Evolutionary conservation across 768 basidiomycete genomes (phyloP).

Genomic region (Hygrophoropsis aurantiaca): DNA sequence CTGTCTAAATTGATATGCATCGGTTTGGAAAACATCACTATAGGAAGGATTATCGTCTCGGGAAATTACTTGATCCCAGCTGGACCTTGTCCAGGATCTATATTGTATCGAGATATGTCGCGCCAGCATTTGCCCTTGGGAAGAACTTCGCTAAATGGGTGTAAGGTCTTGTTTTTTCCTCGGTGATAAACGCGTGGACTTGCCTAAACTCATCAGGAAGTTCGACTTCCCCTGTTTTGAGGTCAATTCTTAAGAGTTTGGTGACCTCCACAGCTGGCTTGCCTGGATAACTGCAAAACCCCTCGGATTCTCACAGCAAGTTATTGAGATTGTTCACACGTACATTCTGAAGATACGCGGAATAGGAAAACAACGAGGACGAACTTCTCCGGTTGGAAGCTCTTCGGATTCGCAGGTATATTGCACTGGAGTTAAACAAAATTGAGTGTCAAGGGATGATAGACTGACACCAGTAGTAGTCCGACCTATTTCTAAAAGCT

Average conservation of each 20-base stretch:
- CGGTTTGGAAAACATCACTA: no score
- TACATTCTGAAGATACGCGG: constrained; percentile 75
- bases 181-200: constrained; percentile 15
- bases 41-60: no score
- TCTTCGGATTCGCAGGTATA: constrained; percentile 55
- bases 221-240: constrained; percentile 48
- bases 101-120: constrained; percentile 23
- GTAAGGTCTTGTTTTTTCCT: constrained; percentile 6
- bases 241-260: constrained; percentile 47
- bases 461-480: background rate
- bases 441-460: no score
- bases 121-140: constrained; percentile 34
- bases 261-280: constrained; percentile 73
- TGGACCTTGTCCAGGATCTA: constrained; percentile 10
- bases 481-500: constrained; percentile 58
- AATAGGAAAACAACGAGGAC: constrained; percentile 67
- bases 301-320: constrained; percentile 8
- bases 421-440: constrained; percentile 41
- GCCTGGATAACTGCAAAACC: constrained; percentile 55
- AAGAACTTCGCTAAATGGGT: constrained; percentile 25
- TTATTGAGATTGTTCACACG: constrained; percentile 23
- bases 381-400: constrained; percentile 17
- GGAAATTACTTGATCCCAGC: constrained; percentile 6
- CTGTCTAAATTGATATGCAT: no score
- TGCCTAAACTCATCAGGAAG: constrained; percentile 45